Evolutionary conservation across 2,329 filamentous ascomycete genomes (phyloP), one percentile per base, ranked within the genome.

Genomic region (Ophioceras dolichostomum): DNA sequence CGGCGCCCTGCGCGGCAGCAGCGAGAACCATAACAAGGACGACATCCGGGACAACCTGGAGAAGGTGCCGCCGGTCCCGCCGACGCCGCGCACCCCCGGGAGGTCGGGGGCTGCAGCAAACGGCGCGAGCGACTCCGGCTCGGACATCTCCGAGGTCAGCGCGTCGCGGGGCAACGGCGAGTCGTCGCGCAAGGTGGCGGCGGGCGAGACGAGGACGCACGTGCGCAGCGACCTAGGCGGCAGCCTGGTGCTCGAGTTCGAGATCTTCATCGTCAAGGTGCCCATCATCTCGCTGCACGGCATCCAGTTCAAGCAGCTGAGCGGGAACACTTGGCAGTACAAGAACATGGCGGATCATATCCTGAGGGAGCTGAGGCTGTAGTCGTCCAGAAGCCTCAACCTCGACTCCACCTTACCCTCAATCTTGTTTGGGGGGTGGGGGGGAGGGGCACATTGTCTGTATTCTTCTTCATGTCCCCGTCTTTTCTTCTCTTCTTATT

Each of bases 291-390:
- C 83, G 30, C 63, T 98, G 40, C 89, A 98, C 53, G 91, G 91
- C 34, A 88, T 98, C 43, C 91, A 96, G 57, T 98, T 98, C 67
- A 98, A 98, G 70, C 87, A 91, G 55, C 80, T 96, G 47, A 76
- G 84, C 40, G 89, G 91, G 26, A 89, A 93, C 41, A 96, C 91
- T 41, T 96, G 89, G 88, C 88, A 95, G 59, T 98, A 94, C 64
- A 94, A 95, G 67, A 89, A 85, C 53, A 93, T 96, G 87, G 91
- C 91, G 26, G 88, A 94, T 59, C 87, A 87, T 41, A 95, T 98
- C 50, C 66, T 98, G 48, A 77, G 82, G 53, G 87, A 91, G 56
- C 63, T 98, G 47, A 78, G 79, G 53, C 70, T 96, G 44, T 94
- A 62, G 29, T 17, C 16, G n/a, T n/a, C n/a, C n/a, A 17, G 3